Percentiles rank a stretch among this genome's conserved stretches.
phyloP scores from a whole-genome alignment of 2,329 filamentous ascomycete species.

The Pseudogymnoascus sp. region DNA sequence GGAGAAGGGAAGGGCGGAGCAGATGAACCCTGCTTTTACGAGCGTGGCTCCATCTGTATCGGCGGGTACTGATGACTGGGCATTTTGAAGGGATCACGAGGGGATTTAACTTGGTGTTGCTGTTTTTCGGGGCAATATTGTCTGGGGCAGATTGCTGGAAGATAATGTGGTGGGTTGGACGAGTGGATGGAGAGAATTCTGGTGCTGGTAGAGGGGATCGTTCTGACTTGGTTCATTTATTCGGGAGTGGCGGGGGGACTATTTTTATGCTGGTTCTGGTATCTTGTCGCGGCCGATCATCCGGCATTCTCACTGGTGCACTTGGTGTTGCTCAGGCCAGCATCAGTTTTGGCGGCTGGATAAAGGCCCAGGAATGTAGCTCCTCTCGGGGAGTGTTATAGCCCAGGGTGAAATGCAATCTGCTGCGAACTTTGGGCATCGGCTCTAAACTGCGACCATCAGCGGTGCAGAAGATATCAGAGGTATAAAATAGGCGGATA shows the following conservation, averaged over 20 bases:
- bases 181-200: background rate
- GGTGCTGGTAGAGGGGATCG: background rate
- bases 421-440: background rate
- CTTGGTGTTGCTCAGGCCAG: background rate
- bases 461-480: background rate
- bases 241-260: background rate
- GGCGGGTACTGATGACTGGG: background rate
- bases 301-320: background rate
- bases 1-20: background rate
- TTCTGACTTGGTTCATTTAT: background rate
- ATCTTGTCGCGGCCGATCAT: background rate
- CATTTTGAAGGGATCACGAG: background rate
- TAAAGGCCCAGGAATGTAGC: background rate
- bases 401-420: background rate
- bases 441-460: background rate
- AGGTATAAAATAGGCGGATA: background rate
- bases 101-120: background rate
- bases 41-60: background rate
- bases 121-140: too few relatives aligned
- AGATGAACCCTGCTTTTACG: background rate
- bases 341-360: background rate
- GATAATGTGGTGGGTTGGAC: too few relatives aligned
- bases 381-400: background rate
- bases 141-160: too few relatives aligned
- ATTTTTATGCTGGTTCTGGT: background rate